phyloP scores from a whole-genome alignment of 1,284 basidiomycete genomes.

The Microbotryum violaceum region DNA sequence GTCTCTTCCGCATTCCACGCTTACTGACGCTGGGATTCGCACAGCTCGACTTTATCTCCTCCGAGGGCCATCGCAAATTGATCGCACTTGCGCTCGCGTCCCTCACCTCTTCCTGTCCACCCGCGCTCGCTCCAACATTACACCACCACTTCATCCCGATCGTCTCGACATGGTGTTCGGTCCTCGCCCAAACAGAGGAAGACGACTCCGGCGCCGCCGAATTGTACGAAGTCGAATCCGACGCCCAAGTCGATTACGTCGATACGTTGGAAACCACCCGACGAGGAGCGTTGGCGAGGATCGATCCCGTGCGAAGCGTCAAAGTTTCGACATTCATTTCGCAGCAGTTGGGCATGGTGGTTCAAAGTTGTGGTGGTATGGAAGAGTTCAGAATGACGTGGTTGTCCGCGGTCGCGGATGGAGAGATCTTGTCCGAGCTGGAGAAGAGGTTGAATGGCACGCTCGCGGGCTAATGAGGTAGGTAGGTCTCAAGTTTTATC shows the following conservation, averaged over 20 bases:
- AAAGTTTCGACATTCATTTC: constrained; percentile 24
- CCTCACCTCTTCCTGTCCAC: background rate
- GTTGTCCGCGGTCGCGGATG: constrained; percentile 20
- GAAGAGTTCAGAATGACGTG: constrained; percentile 23
- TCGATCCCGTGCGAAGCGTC: constrained; percentile 28
- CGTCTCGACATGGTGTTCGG: constrained; percentile 31
- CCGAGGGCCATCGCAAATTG: constrained; percentile 33
- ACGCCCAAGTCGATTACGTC: constrained; percentile 26
- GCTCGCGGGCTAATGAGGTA: constrained; percentile 3
- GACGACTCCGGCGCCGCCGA: constrained; percentile 32
- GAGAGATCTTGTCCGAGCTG: constrained; percentile 30
- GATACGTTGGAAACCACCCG: constrained; percentile 28
- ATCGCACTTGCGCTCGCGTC: constrained; percentile 32
- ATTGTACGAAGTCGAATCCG: constrained; percentile 26
- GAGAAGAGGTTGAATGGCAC: constrained; percentile 18
- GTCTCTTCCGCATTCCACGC: background rate
- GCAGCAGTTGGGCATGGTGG: constrained; percentile 19
- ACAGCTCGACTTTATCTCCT: constrained; percentile 35
- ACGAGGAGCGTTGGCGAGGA: constrained; percentile 15
- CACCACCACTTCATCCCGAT: constrained; percentile 14
- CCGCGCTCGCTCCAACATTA: too few relatives aligned
- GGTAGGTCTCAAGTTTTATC: background rate
- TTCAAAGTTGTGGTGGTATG: constrained; percentile 26
- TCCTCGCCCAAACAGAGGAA: constrained; percentile 34
- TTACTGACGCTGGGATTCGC: background rate